Evolutionary conservation across 179 eudicot species (phyloP), one percentile per base, ranked within the genome.

Genomic region (Vitellaria paradoxa): DNA sequence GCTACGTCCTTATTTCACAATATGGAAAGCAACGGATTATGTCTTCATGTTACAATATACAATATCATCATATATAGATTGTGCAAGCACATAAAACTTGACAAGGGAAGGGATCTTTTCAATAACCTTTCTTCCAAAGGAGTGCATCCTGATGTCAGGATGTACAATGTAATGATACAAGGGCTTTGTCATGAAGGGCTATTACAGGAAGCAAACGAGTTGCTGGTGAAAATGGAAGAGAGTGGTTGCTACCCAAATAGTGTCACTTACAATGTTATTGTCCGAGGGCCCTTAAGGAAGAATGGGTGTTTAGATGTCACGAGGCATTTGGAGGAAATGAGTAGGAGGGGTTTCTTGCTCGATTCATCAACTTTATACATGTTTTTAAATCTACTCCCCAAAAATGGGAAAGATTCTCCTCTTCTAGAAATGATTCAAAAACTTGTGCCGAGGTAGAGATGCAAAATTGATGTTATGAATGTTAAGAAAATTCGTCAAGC

Each of bases 111-210:
- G 65, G 63, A 37, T 18, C 64, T 67, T 52, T 76, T 76, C 55
- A 18, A 67, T 23, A 45, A 53, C 17, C 53, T 67, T 37, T 26
- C 4, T 14, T 10, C n/a, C 14, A 76, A 68, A 21, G 73, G 79
- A 9, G 37, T 76, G 23, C 52, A 76, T 20, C 65, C 55, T 37
- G 7, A 72, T 78, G 81, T 64, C 17, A 49, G 7, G 63, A 78
- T 65, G 12, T 78, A 62, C 50, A 63, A 13, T 47, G 65, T 72
- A 7, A 62, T 78, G 81, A 42, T 42, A 42, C 45, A 42, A 4
- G 45, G 45, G 45, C 45, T 42, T 42, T 42, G 45, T 42, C 45
- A 42, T 42, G 45, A 42, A 42, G 45, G 45, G 45, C 45, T 42
- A 42, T 42, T 42, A 42, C 45, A 42, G 5, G 6, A 42, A 42